phyloP scores from a whole-genome alignment of 163 green algal genomes.

The Prototheca cutis region DNA sequence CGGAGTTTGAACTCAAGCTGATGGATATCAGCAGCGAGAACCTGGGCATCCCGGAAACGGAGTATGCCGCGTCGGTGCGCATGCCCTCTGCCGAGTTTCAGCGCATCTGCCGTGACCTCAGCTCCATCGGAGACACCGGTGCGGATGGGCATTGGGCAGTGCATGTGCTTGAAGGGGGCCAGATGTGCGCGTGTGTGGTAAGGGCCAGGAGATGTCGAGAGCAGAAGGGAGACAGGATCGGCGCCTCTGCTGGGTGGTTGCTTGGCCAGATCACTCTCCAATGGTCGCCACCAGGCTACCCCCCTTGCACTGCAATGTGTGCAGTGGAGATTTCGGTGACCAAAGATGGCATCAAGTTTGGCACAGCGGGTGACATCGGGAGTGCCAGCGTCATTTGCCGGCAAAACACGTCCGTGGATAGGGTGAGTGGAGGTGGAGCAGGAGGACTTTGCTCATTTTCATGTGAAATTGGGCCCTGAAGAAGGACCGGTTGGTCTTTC shows the following conservation, averaged over 20 bases:
- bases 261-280: too few relatives aligned
- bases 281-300: too few relatives aligned
- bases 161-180: too few relatives aligned
- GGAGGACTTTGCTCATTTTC: too few relatives aligned
- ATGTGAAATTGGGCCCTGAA: too few relatives aligned
- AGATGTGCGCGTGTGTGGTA: too few relatives aligned
- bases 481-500: background rate
- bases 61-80: slow-evolving; percentile 75
- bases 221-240: too few relatives aligned
- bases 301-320: too few relatives aligned
- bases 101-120: slow-evolving; percentile 69
- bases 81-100: slow-evolving; percentile 67
- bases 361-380: slow-evolving; percentile 84
- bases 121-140: slow-evolving; percentile 84
- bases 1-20: slow-evolving; percentile 95
- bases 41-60: slow-evolving; percentile 87
- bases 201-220: too few relatives aligned
- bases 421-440: too few relatives aligned
- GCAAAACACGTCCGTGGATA: slow-evolving; percentile 54
- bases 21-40: slow-evolving; percentile 98
- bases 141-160: too few relatives aligned
- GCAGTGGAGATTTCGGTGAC: slow-evolving; percentile 68
- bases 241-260: too few relatives aligned
- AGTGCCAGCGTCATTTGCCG: slow-evolving; percentile 79
- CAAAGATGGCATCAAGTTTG: slow-evolving; percentile 94